Conservation (phyloP, 345 rosid species). For the Gossypium mustelinum region DNA sequence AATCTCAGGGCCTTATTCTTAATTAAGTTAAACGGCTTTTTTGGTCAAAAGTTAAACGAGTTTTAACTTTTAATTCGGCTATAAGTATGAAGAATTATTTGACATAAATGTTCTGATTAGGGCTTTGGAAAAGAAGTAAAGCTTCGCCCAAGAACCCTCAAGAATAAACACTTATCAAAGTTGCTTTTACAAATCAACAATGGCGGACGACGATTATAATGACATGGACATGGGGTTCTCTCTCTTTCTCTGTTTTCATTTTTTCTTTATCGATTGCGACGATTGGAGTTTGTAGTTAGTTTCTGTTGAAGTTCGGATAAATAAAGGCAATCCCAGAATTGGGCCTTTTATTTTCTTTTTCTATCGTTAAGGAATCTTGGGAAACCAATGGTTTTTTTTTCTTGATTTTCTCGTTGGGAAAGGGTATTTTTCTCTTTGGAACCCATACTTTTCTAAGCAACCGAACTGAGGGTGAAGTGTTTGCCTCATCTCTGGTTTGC, state of each 20-base stretch:
- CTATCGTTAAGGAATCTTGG: background rate
- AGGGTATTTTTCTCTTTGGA: background rate
- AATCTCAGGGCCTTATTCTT: background rate
- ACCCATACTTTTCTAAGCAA: background rate
- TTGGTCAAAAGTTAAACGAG: background rate
- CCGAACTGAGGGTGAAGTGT: too few species aligned
- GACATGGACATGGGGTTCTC: constrained; percentile 58
- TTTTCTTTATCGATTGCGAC: background rate
- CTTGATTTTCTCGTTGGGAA: background rate
- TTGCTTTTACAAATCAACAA: constrained; percentile 19
- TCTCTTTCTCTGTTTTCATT: background rate
- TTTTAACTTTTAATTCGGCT: background rate
- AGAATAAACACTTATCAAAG: background rate
- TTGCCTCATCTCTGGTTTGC: too few species aligned
- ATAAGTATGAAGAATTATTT: background rate
- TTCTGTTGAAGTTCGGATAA: background rate
- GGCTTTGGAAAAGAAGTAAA: background rate
- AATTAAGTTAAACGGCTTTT: background rate
- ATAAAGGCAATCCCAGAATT: background rate
- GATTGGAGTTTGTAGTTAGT: background rate
- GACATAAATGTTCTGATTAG: background rate
- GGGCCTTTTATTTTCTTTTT: background rate
- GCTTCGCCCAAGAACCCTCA: background rate
- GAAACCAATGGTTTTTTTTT: background rate
- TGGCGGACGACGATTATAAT: constrained; percentile 80